phyloP scores from a whole-genome alignment of 2,329 filamentous ascomycete species.

The Onygena corvina region DNA sequence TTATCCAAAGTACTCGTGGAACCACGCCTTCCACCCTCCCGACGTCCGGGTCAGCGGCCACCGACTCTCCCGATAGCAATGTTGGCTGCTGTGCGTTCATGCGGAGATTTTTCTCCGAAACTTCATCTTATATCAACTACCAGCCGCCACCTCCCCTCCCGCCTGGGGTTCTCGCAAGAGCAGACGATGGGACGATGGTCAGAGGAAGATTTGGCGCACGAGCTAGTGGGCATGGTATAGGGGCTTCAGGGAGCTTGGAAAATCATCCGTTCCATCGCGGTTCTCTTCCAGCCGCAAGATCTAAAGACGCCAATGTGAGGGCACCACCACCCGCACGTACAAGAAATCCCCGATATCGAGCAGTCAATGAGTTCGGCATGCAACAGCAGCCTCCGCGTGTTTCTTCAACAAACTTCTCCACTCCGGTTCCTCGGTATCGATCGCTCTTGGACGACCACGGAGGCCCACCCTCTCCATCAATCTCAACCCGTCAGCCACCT shows the following conservation, averaged over 20 bases:
- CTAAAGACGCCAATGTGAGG: background rate
- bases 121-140: slow-evolving; percentile 22
- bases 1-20: slow-evolving; percentile 7
- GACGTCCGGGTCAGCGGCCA: background rate
- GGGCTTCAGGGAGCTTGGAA: slow-evolving; percentile 19
- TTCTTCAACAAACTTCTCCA: background rate
- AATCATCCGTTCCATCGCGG: slow-evolving; percentile 28
- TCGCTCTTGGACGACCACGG: background rate
- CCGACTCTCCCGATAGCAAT: background rate
- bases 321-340: background rate
- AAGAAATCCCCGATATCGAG: background rate
- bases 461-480: background rate
- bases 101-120: slow-evolving; percentile 22
- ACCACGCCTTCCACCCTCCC: slow-evolving; percentile 1
- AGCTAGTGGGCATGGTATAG: slow-evolving; percentile 32
- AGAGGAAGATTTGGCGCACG: slow-evolving; percentile 31
- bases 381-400: background rate
- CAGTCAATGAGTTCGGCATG: background rate
- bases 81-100: slow-evolving; percentile 5
- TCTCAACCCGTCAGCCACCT: background rate
- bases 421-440: background rate
- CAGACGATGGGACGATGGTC: slow-evolving; percentile 32
- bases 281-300: slow-evolving; percentile 19
- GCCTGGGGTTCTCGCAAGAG: slow-evolving; percentile 24
- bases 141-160: slow-evolving; percentile 13